Percentiles rank a stretch among this genome's conserved stretches.
phyloP scores from a whole-genome alignment of 345 rosid species.

The Aquilaria malaccensis region DNA sequence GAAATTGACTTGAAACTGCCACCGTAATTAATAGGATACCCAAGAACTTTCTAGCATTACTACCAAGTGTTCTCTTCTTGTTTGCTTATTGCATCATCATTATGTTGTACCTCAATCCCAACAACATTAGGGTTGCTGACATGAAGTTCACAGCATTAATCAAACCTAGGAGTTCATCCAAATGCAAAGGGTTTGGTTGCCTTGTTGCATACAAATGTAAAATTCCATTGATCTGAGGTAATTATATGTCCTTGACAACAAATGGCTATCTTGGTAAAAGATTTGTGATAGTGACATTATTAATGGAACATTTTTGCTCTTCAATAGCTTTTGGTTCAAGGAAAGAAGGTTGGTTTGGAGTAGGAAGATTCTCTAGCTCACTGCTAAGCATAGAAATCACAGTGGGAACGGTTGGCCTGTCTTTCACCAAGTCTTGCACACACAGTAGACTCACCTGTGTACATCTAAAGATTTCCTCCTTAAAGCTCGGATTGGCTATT shows the following conservation, averaged over 20 bases:
- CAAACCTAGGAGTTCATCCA: no score
- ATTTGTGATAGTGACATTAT: background rate
- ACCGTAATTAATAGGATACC: no score
- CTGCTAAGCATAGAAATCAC: constrained; percentile 6
- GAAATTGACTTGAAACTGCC: no score
- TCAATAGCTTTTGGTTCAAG: background rate
- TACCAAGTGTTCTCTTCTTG: no score
- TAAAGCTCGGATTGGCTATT: background rate
- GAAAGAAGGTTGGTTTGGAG: constrained; percentile 15
- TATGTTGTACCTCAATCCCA: no score
- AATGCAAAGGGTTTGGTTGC: no score
- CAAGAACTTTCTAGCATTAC: no score
- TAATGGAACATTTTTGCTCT: background rate
- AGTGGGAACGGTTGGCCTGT: constrained; percentile 12
- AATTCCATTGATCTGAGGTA: no score
- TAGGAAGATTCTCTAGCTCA: constrained; percentile 13
- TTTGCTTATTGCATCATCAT: no score
- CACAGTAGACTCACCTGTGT: constrained; percentile 15
- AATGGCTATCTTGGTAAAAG: background rate
- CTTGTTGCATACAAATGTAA: no score
- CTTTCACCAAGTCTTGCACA: constrained; percentile 13
- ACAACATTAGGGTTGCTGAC: no score
- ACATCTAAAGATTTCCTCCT: background rate
- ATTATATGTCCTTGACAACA: background rate
- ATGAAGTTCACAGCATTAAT: no score